Evolutionary conservation across 2,329 filamentous ascomycete species (phyloP).

Genomic region (Mariannaea elegans): DNA sequence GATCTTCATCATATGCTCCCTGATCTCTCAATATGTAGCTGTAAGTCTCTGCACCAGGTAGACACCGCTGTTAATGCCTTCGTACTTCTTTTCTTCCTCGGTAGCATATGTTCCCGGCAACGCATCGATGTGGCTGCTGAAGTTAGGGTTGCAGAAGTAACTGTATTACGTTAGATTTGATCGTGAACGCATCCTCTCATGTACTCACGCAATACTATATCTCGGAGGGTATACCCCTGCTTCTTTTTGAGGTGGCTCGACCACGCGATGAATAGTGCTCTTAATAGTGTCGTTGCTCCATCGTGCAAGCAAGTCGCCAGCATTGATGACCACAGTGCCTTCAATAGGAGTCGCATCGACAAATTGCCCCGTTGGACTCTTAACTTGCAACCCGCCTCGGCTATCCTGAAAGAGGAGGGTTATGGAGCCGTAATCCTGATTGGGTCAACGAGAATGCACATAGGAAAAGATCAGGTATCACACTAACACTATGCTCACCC

Average conservation of each 20-base stretch:
- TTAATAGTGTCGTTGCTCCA: constrained; percentile 95
- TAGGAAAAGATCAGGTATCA: not conserved
- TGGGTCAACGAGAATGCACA: not conserved
- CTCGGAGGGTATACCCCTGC: constrained; percentile 73
- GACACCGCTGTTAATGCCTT: constrained; percentile 78
- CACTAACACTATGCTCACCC: constrained; percentile 73
- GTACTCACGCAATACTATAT: constrained; percentile 83
- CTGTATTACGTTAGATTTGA: constrained; percentile 44
- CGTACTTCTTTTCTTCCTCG: constrained; percentile 79
- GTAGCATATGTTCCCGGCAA: constrained; percentile 78
- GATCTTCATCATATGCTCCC: not conserved
- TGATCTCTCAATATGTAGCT: constrained; percentile 69
- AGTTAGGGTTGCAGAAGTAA: constrained; percentile 92
- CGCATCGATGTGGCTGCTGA: constrained; percentile 77
- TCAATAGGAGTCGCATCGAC: constrained; percentile 85
- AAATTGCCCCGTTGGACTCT: constrained; percentile 78
- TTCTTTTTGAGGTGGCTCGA: constrained; percentile 76
- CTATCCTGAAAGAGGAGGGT: constrained; percentile 70
- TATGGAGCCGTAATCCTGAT: constrained; percentile 65
- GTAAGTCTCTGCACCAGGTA: constrained; percentile 82
- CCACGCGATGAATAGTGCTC: constrained; percentile 88
- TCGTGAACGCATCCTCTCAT: not conserved
- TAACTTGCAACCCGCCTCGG: constrained; percentile 65
- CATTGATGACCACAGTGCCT: constrained; percentile 86
- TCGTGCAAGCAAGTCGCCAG: constrained; percentile 83